phyloP scores from a whole-genome alignment of 331 rosid species.

The Cydonia oblonga region DNA sequence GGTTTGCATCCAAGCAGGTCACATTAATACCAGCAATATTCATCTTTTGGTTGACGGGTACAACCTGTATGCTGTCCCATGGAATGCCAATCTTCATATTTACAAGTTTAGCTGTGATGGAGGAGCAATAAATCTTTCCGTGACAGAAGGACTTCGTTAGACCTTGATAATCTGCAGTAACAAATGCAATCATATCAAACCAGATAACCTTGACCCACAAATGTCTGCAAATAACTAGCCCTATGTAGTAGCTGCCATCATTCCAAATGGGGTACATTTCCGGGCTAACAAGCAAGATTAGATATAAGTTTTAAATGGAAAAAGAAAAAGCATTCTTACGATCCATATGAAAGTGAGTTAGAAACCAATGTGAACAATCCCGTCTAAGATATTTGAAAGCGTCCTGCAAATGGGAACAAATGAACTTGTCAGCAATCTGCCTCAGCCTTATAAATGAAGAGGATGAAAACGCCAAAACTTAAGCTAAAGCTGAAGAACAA shows the following conservation, averaged over 20 bases:
- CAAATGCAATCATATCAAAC: slow-evolving; percentile 9
- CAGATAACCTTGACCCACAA: slow-evolving; percentile 9
- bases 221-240: too few species aligned
- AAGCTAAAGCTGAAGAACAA: background rate
- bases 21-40: slow-evolving; percentile 63
- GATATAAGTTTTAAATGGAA: background rate
- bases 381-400: slow-evolving; percentile 87
- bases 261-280: background rate
- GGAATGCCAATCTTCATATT: slow-evolving; percentile 87
- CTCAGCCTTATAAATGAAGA: background rate
- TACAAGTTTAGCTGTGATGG: slow-evolving; percentile 72
- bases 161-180: slow-evolving; percentile 87
- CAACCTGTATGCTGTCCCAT: slow-evolving; percentile 63
- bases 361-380: slow-evolving; percentile 93
- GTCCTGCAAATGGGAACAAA: slow-evolving; percentile 45
- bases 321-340: slow-evolving; percentile 45
- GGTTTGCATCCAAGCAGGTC: slow-evolving; percentile 95
- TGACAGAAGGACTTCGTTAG: slow-evolving; percentile 83
- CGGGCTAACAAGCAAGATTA: background rate
- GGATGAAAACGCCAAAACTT: background rate
- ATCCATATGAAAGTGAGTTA: slow-evolving; percentile 90
- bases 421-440: slow-evolving; percentile 16
- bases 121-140: slow-evolving; percentile 85
- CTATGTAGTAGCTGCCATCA: background rate
- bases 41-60: slow-evolving; percentile 60